These are phyloP conservation scores for Jatropha podagrica DNA, from an alignment of 441 rosid species.

Conservation along the genomic window DNA sequence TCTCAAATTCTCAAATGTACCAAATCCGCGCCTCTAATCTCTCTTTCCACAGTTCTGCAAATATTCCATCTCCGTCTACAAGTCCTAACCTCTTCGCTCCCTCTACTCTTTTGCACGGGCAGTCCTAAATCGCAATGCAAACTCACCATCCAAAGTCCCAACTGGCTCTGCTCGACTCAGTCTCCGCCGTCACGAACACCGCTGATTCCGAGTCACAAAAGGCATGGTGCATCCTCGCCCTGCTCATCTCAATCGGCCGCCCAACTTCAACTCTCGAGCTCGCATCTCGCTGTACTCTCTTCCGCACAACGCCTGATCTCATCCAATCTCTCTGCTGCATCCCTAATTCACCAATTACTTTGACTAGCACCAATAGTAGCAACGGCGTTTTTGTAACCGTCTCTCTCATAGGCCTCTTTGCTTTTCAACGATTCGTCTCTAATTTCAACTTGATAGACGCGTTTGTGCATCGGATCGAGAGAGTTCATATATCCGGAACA, in stretches of 20 bases:
- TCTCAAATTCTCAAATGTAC: conserved; percentile 30
- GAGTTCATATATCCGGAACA: background rate
- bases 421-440: conserved; percentile 32
- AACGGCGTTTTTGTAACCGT: conserved; percentile 35
- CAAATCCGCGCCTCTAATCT: conserved; percentile 33
- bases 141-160: conserved; percentile 25
- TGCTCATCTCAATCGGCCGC: conserved; percentile 56
- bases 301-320: conserved; percentile 44
- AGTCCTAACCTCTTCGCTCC: conserved; percentile 15
- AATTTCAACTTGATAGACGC: conserved; percentile 28
- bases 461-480: conserved; percentile 16
- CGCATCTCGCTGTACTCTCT: conserved; percentile 45
- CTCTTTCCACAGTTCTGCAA: conserved; percentile 11
- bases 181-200: conserved; percentile 30
- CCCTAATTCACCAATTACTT: conserved; percentile 50
- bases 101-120: background rate
- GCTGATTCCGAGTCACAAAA: conserved; percentile 36
- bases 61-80: conserved; percentile 19
- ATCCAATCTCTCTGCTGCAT: conserved; percentile 48
- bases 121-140: conserved; percentile 24
- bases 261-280: conserved; percentile 46
- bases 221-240: conserved; percentile 64
- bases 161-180: conserved; percentile 24
- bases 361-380: conserved; percentile 17
- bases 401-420: conserved; percentile 35